These are phyloP conservation scores for Grosmannia serpens DNA, from an alignment of 2,329 filamentous ascomycete species.

Conservation along the genomic window DNA sequence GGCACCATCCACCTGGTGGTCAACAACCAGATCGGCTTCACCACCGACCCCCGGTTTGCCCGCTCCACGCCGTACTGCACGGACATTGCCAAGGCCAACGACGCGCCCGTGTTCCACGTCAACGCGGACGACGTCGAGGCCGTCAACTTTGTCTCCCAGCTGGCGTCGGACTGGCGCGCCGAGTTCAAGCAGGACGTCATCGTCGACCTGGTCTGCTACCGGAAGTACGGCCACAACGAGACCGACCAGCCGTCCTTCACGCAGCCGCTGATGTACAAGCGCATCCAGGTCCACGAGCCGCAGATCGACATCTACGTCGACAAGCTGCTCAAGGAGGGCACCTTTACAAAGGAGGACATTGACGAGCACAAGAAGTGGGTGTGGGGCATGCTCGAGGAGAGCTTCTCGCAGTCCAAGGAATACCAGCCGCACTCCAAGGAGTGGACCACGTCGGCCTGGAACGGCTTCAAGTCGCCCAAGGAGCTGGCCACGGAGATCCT, in stretches of 20 bases:
- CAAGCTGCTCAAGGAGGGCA: constrained; percentile 82
- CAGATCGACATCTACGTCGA: constrained; percentile 87
- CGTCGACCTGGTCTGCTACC: constrained; percentile 96
- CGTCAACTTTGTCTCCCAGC: constrained; percentile 94
- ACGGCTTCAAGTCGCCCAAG: constrained; percentile 98
- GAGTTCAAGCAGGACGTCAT: constrained; percentile 98
- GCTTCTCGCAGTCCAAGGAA: constrained; percentile 93
- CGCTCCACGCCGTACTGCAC: constrained; percentile 98
- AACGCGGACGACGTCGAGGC: constrained; percentile 98
- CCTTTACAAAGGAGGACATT: constrained; percentile 93
- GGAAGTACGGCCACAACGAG: constrained; percentile 98
- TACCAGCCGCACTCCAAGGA: constrained; percentile 95
- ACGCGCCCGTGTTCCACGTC: constrained; percentile 97
- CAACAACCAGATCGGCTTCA: constrained; percentile 99
- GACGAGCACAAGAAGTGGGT: constrained; percentile 99
- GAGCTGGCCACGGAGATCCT: constrained; percentile 90
- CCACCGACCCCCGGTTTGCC: constrained; percentile 92
- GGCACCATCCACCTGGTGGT: constrained; percentile 95
- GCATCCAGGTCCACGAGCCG: constrained; percentile 71
- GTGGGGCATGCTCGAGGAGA: constrained; percentile 97
- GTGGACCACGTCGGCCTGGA: constrained; percentile 98
- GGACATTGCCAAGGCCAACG: constrained; percentile 97
- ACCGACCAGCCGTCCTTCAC: constrained; percentile 99
- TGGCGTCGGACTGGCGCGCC: constrained; percentile 94
- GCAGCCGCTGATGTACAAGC: constrained; percentile 99